These are phyloP conservation scores for Erodium trifolium DNA, from an alignment of 441 rosid genomes.

Conservation along the genomic window DNA sequence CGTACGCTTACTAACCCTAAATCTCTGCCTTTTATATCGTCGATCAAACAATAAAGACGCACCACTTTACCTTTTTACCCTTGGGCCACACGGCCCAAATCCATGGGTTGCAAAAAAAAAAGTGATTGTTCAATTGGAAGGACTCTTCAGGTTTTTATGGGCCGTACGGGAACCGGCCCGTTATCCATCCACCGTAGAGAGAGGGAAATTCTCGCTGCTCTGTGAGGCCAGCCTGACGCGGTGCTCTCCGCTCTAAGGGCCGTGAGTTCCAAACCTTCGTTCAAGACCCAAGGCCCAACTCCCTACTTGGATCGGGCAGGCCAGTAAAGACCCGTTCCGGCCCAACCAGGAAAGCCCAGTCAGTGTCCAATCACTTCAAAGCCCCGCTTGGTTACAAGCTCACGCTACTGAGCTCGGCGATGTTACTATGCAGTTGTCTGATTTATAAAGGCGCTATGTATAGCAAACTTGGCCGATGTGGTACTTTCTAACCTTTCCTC, in stretches of 20 bases:
- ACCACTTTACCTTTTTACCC: not conserved
- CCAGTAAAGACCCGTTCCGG: not conserved
- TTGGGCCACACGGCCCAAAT: not conserved
- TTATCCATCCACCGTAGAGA: conserved; percentile 20
- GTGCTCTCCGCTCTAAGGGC: not conserved
- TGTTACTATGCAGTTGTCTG: accelerated
- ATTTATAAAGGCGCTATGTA: not conserved
- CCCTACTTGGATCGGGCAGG: conserved; percentile 28
- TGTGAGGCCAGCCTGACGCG: conserved; percentile 45
- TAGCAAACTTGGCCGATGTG: no score
- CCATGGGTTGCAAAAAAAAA: no score
- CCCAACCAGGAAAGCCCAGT: not conserved
- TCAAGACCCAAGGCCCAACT: conserved; percentile 17
- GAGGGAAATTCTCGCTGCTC: conserved; percentile 36
- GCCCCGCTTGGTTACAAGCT: conserved; percentile 26
- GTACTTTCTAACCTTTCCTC: no score
- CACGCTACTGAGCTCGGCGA: conserved; percentile 12
- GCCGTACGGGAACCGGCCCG: not conserved
- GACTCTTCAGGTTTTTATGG: not conserved
- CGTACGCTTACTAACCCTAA: not conserved
- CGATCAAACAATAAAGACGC: not conserved
- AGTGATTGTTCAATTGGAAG: no score
- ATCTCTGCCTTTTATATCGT: not conserved
- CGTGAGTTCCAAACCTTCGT: conserved; percentile 8
- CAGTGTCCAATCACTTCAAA: conserved; percentile 21